phyloP scores from a whole-genome alignment of 1,284 basidiomycete species.

The Takashimella tepidaria region DNA sequence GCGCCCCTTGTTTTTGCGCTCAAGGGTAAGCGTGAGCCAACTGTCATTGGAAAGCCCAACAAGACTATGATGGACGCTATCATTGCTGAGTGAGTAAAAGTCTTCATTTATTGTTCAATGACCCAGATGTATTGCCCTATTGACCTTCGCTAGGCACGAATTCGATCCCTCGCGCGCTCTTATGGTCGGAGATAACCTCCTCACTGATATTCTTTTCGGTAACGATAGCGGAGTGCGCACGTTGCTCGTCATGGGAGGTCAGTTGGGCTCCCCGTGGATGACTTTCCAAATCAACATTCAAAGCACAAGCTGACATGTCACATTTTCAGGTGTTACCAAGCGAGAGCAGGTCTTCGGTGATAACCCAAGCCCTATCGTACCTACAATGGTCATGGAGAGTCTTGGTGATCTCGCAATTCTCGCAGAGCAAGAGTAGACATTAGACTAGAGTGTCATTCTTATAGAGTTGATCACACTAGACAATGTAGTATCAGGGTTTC shows the following conservation, averaged over 20 bases:
- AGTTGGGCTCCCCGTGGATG: slow-evolving; percentile 8
- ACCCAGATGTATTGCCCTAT: too few species aligned
- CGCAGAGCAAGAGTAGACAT: slow-evolving; percentile 17
- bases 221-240: slow-evolving; percentile 78
- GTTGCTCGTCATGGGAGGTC: slow-evolving; percentile 89
- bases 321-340: slow-evolving; percentile 60
- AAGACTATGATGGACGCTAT: slow-evolving; percentile 92
- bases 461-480: too few species aligned
- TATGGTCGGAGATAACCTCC: slow-evolving; percentile 92
- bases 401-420: slow-evolving; percentile 63
- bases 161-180: slow-evolving; percentile 80
- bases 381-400: slow-evolving; percentile 72
- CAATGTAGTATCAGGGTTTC: neutral
- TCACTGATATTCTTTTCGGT: slow-evolving; percentile 85
- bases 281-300: too few species aligned
- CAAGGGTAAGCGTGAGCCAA: slow-evolving; percentile 58
- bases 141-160: slow-evolving; percentile 62
- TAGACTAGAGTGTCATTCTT: slow-evolving; percentile 7
- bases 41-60: slow-evolving; percentile 86
- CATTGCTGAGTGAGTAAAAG: slow-evolving; percentile 69
- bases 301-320: neutral
- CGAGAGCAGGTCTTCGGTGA: slow-evolving; percentile 68
- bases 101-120: neutral
- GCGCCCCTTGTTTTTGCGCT: slow-evolving; percentile 74
- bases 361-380: slow-evolving; percentile 62